Conservation (phyloP, 805 yeast genomes). For the Komagataella pseudopastoris region DNA sequence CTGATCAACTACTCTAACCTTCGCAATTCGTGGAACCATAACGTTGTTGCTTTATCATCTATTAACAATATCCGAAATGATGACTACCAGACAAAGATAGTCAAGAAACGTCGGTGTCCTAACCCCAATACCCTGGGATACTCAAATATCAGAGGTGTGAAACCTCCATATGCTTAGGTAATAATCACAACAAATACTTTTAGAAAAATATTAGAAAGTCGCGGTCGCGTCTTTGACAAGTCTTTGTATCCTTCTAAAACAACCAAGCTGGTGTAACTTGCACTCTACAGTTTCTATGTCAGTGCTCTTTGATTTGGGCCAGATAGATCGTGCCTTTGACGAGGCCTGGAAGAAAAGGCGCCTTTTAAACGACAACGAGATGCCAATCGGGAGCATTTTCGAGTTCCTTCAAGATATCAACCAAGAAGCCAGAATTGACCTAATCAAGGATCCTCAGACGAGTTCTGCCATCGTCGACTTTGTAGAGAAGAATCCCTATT, state of each 20-base stretch:
- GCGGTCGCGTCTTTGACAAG: neutral
- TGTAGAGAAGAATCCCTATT: neutral
- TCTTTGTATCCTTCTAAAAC: neutral
- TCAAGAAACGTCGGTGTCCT: conserved; percentile 28
- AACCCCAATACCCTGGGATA: conserved; percentile 34
- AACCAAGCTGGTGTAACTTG: neutral
- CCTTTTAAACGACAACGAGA: neutral
- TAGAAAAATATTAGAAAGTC: neutral
- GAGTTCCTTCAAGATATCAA: neutral
- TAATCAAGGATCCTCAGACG: neutral
- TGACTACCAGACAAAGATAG: conserved; percentile 17
- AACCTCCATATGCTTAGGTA: conserved; percentile 25
- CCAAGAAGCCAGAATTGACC: neutral
- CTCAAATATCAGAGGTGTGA: conserved; percentile 27
- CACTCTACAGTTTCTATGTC: neutral
- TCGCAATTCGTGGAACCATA: neutral
- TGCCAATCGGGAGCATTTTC: neutral
- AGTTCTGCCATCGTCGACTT: neutral
- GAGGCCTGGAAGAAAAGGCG: neutral
- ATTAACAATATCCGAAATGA: neutral
- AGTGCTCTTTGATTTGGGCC: neutral
- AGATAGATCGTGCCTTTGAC: neutral
- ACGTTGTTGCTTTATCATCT: neutral
- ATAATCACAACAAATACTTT: no score
- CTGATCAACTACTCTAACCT: conserved; percentile 19